A percentile compares a stretch with the other conserved stretches of the same genome.
Evolutionary conservation across 805 yeast species (phyloP).

Genomic region (Candida ficus): DNA sequence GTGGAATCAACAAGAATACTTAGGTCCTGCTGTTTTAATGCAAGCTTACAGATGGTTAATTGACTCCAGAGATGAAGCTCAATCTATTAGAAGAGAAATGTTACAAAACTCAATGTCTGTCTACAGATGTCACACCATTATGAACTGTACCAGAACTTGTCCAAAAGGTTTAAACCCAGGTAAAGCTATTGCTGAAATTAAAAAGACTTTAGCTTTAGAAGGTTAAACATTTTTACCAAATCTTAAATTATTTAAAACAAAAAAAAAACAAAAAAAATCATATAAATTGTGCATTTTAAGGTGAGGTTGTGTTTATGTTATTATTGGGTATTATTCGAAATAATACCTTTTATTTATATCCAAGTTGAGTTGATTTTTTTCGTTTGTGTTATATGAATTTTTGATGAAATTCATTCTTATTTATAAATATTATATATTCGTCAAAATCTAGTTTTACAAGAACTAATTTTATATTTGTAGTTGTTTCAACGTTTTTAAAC

Average conservation of each 20-base stretch:
- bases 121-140: conserved; percentile 98
- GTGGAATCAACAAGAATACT: conserved; percentile 99
- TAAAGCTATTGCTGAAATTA: conserved; percentile 93
- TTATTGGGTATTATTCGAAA: conserved; percentile 2
- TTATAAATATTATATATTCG: conserved; percentile 7
- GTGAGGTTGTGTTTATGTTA: conserved; percentile 1
- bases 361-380: not conserved
- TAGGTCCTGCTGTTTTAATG: conserved; percentile 98
- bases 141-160: conserved; percentile 98
- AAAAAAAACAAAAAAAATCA: not conserved
- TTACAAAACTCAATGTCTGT: conserved; percentile 95
- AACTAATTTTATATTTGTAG: too few relatives aligned
- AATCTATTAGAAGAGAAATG: conserved; percentile 74
- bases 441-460: not conserved
- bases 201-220: conserved; percentile 71
- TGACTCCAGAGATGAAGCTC: conserved; percentile 94
- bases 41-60: conserved; percentile 99
- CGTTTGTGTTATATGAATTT: not conserved
- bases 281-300: not conserved
- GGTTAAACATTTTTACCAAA: not conserved
- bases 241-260: too few relatives aligned
- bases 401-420: not conserved
- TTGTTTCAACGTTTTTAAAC: too few relatives aligned
- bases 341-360: conserved; percentile 3
- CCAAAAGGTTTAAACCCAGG: conserved; percentile 99